Percentiles rank a stretch among this genome's conserved stretches.
These are phyloP conservation scores for Chlamydomonas eustigma DNA, from an alignment of 139 green algal genomes.

Conservation along the genomic window DNA sequence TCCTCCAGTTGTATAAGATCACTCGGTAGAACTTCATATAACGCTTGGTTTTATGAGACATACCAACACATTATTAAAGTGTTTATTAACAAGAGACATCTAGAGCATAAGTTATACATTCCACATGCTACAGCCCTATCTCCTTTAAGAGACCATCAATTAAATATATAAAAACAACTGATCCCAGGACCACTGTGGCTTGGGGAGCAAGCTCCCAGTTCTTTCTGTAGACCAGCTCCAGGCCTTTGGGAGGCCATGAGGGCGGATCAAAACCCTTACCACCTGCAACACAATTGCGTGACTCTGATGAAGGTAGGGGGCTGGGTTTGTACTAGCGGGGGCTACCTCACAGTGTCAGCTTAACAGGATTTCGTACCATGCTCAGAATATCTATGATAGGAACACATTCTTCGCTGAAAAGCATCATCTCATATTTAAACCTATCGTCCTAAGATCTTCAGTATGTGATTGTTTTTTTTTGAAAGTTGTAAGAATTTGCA, in stretches of 20 bases:
- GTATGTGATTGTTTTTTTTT: background rate
- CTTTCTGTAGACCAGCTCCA: conserved; percentile 31
- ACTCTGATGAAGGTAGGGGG: background rate
- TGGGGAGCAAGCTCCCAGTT: conserved; percentile 12
- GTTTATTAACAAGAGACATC: too few species aligned
- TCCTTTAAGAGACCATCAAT: conserved; percentile 8
- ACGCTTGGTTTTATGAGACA: too few species aligned
- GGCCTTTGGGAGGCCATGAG: conserved; percentile 43
- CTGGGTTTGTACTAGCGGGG: background rate
- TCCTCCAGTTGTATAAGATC: too few species aligned
- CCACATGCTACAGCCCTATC: too few species aligned
- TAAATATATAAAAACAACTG: conserved; percentile 1
- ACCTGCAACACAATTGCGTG: background rate
- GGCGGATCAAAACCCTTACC: conserved; percentile 48
- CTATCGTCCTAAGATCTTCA: background rate
- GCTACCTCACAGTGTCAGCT: background rate
- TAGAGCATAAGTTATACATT: too few species aligned
- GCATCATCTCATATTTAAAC: background rate
- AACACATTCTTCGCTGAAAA: background rate
- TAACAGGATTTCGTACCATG: background rate
- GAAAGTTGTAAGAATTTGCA: too few species aligned
- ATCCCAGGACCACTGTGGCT: conserved; percentile 15
- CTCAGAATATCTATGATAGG: background rate
- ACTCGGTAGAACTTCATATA: too few species aligned
- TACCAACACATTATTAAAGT: too few species aligned